Conservation (phyloP, 768 basidiomycete genomes). For the Termitomyces heimii region DNA sequence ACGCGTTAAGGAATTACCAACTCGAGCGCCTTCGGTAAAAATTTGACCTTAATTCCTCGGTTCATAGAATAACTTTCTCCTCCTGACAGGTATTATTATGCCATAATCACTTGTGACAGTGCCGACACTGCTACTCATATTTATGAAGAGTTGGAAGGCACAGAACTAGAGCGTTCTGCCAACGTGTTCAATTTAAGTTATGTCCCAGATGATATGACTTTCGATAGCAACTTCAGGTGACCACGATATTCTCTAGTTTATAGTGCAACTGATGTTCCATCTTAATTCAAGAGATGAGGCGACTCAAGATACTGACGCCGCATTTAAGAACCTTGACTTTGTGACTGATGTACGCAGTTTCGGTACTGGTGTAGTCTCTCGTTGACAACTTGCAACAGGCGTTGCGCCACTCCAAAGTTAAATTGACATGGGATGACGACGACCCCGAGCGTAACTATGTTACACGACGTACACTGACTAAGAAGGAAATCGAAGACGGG, state of each 20-base stretch:
- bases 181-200: constrained; percentile 95
- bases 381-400: constrained; percentile 45
- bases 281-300: constrained; percentile 69
- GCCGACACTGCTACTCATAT: constrained; percentile 72
- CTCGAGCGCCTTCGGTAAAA: constrained; percentile 84
- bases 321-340: constrained; percentile 80
- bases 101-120: constrained; percentile 84
- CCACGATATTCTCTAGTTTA: background rate
- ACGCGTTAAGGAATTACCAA: constrained; percentile 86
- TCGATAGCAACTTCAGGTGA: constrained; percentile 75
- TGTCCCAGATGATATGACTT: constrained; percentile 85
- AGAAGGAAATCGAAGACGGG: constrained; percentile 85
- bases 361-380: background rate
- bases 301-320: constrained; percentile 49
- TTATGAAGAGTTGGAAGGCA: constrained; percentile 83
- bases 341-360: constrained; percentile 73
- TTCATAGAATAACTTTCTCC: background rate
- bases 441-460: constrained; percentile 81
- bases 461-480: constrained; percentile 72
- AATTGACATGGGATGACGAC: constrained; percentile 97
- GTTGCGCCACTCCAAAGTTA: constrained; percentile 95
- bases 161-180: constrained; percentile 94
- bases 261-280: background rate
- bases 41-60: background rate
- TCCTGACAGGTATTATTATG: constrained; percentile 82